A percentile compares a stretch with the other conserved stretches of the same genome.
Evolutionary conservation across 257 asterid species (phyloP).

Genomic region (Paraleonurus japonicus): DNA sequence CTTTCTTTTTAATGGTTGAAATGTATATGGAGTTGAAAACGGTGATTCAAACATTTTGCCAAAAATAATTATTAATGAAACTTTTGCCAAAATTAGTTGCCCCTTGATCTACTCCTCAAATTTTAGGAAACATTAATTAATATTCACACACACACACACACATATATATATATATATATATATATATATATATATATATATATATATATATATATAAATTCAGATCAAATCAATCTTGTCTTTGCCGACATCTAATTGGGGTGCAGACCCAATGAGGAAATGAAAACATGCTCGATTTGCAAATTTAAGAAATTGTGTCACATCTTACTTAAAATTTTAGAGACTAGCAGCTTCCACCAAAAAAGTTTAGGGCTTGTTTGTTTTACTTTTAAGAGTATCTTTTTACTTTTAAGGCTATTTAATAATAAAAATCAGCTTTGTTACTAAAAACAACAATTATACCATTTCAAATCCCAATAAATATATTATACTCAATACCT

Average conservation of each 20-base stretch:
- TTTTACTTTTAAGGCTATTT: background rate
- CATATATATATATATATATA: background rate
- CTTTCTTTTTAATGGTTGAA: background rate
- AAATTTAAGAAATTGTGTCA: background rate
- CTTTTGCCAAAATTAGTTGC: constrained; percentile 15
- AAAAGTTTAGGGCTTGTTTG: background rate
- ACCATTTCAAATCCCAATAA: background rate
- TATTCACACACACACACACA: too few species aligned
- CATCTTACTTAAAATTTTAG: background rate
- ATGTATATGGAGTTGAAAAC: background rate
- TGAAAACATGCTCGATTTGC: background rate
- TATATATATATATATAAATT: background rate
- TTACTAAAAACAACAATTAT: background rate
- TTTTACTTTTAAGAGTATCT: background rate
- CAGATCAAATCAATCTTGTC: constrained; percentile 19
- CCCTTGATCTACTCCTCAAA: constrained; percentile 12
- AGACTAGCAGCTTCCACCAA: background rate
- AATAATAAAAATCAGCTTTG: background rate
- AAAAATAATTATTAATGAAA: background rate
- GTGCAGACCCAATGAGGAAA: background rate
- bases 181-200: background rate
- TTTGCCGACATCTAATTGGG: constrained; percentile 21
- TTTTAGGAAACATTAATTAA: background rate
- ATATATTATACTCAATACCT: background rate
- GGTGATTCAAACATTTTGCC: constrained; percentile 18